These are phyloP conservation scores for Actinomortierella ambigua DNA, from an alignment of 371 early-diverging fungal species.

Conservation along the genomic window DNA sequence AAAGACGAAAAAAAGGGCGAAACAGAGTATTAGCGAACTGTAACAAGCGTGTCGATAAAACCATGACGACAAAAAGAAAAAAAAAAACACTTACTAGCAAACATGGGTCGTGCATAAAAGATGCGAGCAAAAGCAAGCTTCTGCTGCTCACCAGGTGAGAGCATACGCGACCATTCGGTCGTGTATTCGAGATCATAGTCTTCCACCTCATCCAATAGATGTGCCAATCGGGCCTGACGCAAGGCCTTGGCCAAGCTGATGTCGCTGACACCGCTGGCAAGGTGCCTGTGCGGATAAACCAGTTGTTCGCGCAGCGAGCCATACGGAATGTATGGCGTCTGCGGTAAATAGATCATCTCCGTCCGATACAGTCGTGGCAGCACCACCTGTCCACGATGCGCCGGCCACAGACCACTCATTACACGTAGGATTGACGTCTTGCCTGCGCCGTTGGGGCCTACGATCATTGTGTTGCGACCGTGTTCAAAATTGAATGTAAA, in stretches of 20 bases:
- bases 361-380: constrained; percentile 34
- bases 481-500: constrained; percentile 54
- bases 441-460: constrained; percentile 74
- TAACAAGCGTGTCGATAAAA: no score
- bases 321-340: constrained; percentile 66
- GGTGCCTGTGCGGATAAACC: constrained; percentile 51
- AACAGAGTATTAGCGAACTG: not conserved
- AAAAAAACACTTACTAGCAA: constrained; percentile 59
- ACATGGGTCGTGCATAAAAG: constrained; percentile 67
- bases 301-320: constrained; percentile 80
- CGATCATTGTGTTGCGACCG: constrained; percentile 67
- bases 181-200: constrained; percentile 59
- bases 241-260: constrained; percentile 52
- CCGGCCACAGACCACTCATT: constrained; percentile 76
- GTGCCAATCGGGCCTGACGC: constrained; percentile 55
- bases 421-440: constrained; percentile 76
- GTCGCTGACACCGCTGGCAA: constrained; percentile 55
- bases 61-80: not conserved
- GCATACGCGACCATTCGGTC: constrained; percentile 66
- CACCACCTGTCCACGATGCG: constrained; percentile 42
- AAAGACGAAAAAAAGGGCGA: not conserved
- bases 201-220: constrained; percentile 50
- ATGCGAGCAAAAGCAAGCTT: constrained; percentile 72
- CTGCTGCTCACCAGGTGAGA: constrained; percentile 85
- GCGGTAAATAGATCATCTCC: constrained; percentile 71